Percentiles rank a stretch among this genome's conserved stretches.
These are phyloP conservation scores for Pichia kudriavzevii DNA, from an alignment of 1,139 yeast genomes.

Conservation along the genomic window DNA sequence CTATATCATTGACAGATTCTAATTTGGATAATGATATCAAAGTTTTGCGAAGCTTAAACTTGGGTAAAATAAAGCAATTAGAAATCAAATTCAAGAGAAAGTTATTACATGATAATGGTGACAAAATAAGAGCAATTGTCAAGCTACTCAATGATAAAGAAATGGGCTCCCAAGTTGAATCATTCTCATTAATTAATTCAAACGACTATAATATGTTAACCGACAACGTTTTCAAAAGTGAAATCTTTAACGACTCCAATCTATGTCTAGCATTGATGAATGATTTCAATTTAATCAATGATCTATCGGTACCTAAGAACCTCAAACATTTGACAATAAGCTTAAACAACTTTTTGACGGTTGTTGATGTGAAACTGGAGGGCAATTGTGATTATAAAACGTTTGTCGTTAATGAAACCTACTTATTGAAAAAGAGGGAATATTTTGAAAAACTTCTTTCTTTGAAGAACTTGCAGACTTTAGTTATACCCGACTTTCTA, in stretches of 20 bases:
- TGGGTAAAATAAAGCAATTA: slow-evolving; percentile 14
- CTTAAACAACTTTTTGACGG: slow-evolving; percentile 20
- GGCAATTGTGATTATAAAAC: slow-evolving; percentile 14
- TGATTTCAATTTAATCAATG: slow-evolving; percentile 13
- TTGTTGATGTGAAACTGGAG: slow-evolving; percentile 13
- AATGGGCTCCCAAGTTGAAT: slow-evolving; percentile 6
- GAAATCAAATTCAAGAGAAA: slow-evolving; percentile 21
- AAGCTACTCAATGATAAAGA: slow-evolving; percentile 10
- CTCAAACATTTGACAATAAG: slow-evolving; percentile 17
- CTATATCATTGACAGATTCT: slow-evolving; percentile 6
- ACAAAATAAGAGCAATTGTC: too few relatives aligned
- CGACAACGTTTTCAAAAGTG: slow-evolving; percentile 14
- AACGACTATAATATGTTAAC: slow-evolving; percentile 17
- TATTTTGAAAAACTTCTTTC: slow-evolving; percentile 15
- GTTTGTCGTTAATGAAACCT: slow-evolving; percentile 17
- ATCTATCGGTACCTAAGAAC: neutral
- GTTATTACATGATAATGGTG: too few relatives aligned
- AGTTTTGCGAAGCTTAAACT: slow-evolving; percentile 2
- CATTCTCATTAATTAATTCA: slow-evolving; percentile 20
- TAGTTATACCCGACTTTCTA: slow-evolving; percentile 26
- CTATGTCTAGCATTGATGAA: slow-evolving; percentile 17
- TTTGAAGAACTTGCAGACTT: slow-evolving; percentile 14
- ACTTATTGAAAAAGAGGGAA: slow-evolving; percentile 13
- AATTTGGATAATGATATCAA: neutral
- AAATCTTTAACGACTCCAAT: slow-evolving; percentile 14